Evolutionary conservation across 192 early-diverging fungal genomes (phyloP).

Genomic region (Gryganskiella cystojenkinii): DNA sequence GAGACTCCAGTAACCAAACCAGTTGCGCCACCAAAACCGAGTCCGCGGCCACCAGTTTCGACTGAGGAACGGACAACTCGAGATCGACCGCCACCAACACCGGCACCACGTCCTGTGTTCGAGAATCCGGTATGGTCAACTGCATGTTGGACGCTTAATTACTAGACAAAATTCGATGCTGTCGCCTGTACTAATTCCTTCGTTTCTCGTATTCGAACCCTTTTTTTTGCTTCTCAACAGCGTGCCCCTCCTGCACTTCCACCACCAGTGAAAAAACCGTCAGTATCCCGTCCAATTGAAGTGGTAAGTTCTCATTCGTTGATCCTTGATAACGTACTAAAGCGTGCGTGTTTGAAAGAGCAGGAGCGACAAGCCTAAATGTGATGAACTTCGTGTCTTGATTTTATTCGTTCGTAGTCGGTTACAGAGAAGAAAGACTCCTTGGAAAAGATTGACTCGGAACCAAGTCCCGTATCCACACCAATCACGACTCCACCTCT

Average conservation of each 20-base stretch:
- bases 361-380: no score
- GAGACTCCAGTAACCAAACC: constrained; percentile 24
- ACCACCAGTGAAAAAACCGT: constrained; percentile 35
- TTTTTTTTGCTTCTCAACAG: constrained; percentile 11
- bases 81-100: constrained; percentile 22
- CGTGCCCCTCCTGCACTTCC: constrained; percentile 38
- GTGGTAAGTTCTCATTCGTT: constrained; percentile 10
- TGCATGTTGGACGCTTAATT: background rate
- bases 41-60: constrained; percentile 8
- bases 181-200: background rate
- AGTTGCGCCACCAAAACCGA: constrained; percentile 7
- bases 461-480: constrained; percentile 10
- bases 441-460: constrained; percentile 23
- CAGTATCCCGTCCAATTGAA: constrained; percentile 11
- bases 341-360: no score
- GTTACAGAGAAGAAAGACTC: constrained; percentile 8
- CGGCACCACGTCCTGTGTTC: constrained; percentile 42
- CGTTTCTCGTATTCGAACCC: background rate
- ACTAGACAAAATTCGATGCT: background rate
- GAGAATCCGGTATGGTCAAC: constrained; percentile 34
- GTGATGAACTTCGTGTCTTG: no score
- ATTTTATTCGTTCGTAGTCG: no score
- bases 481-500: constrained; percentile 11
- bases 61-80: constrained; percentile 22
- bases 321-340: no score